phyloP scores from a whole-genome alignment of 176 grass and related monocot species.

The Carex parvula region DNA sequence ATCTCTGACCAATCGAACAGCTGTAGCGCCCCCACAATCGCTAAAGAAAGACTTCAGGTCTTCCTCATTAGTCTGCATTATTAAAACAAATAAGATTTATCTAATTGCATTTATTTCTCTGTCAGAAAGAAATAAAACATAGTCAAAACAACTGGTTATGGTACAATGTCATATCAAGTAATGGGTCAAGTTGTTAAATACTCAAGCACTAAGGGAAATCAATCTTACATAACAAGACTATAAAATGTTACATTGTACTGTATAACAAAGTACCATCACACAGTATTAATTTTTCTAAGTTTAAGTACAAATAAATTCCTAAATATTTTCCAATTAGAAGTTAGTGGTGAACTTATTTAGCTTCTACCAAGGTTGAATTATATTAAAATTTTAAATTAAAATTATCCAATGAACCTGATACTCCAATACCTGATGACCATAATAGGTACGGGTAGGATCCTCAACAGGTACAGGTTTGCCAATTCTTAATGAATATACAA shows the following conservation, averaged over 20 bases:
- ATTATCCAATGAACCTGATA: neutral
- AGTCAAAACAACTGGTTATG: constrained; percentile 11
- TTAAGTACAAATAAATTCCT: neutral
- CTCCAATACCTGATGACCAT: neutral
- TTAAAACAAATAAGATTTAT: constrained; percentile 6
- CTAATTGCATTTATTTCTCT: neutral
- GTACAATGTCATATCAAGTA: too few species aligned
- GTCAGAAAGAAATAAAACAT: constrained; percentile 18
- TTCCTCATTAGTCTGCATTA: constrained; percentile 62
- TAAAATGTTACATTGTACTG: neutral
- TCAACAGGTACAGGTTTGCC: neutral
- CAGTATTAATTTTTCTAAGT: neutral
- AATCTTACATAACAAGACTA: neutral
- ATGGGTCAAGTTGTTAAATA: neutral
- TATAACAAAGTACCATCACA: neutral
- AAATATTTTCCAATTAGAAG: neutral
- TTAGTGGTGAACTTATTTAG: neutral
- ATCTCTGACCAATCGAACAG: constrained; percentile 78
- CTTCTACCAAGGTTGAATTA: neutral
- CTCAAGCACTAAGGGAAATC: neutral
- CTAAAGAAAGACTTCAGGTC: constrained; percentile 63
- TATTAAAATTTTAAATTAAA: neutral
- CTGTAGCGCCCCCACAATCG: constrained; percentile 63
- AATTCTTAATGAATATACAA: neutral
- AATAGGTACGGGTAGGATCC: neutral